Conservation (phyloP, 768 basidiomycete genomes). For the Boletus barrowsii region DNA sequence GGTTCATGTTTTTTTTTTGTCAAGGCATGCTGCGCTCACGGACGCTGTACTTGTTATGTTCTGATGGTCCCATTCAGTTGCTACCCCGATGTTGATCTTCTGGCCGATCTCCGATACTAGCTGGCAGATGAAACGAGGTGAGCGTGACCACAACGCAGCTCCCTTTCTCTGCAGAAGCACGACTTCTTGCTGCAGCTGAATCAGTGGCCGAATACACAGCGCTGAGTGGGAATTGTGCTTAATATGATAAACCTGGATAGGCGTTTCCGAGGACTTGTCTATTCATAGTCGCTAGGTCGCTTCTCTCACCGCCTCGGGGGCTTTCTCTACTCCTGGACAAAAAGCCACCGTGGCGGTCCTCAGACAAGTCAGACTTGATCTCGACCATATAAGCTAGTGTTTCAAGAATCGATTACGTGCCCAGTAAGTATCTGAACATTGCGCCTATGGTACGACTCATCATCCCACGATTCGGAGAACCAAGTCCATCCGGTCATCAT, state of each 20-base stretch:
- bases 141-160: neutral
- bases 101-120: neutral
- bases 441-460: neutral
- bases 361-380: too few relatives aligned
- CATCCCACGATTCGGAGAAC: neutral
- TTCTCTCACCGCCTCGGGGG: neutral
- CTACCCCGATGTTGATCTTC: neutral
- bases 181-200: neutral
- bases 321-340: neutral
- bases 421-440: neutral
- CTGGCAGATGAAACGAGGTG: neutral
- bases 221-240: neutral
- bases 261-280: constrained; percentile 2
- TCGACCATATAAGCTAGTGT: neutral
- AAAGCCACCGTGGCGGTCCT: neutral
- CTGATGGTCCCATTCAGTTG: neutral
- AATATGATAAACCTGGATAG: neutral
- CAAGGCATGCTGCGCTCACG: neutral
- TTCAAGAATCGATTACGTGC: neutral
- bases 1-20: neutral
- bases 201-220: neutral
- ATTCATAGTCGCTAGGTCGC: neutral
- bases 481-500: neutral
- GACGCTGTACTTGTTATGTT: neutral
- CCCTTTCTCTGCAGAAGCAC: neutral